Base-by-base conservation (phyloP, 805 yeast genomes). In the Maudiozyma barnettii region DNA sequence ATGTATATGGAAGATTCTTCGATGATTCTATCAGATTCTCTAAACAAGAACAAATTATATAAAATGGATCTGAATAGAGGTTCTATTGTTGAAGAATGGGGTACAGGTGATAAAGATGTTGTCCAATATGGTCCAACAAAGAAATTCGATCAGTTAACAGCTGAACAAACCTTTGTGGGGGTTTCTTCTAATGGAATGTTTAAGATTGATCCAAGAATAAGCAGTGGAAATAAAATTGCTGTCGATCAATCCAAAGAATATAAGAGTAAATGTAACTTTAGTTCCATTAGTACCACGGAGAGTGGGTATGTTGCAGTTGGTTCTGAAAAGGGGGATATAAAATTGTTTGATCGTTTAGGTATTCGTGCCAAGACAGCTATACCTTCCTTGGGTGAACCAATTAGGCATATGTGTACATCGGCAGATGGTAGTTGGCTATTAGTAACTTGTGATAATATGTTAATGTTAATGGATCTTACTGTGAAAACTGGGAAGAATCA, bases 51-150 rank as follows among this genome's bases (percentile, higher is more conserved):
- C 39, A 72, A 69, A 29, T 61, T 89, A 43, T 85, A 74, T 66
- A 76, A 78, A 54, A 76, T 88, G 88, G 96, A 89, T 67, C 65
- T 89, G 43, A 84, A 77, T 58, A 74, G 79, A 48, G 96, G 96
- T 13, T 71, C 81, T 58, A 74, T 89, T 45, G 83, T 89, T n/a
- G 96, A 89, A 60, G 93, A 86, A 59, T 89, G 95, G 93, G 67
- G 74, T 33, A 71, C 84, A 19, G 74, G 75, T 45, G 70, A 63
- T 18, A 66, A 66, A 22, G 71, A 79, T 18, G 70, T 81, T 26
- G 76, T 75, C 16, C 71, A 75, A 29, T 81, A 79, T 61, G 84
- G 82, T 2, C 90, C 95, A 4, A 71, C 78, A n/a, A 65, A 74
- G 44, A 88, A 87, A 64, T 83, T 81, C 56, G 77, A 86, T 36